Evolutionary conservation across 108 stramenopile genomes (phyloP).

Genomic region (Skeletonema grethae): DNA sequence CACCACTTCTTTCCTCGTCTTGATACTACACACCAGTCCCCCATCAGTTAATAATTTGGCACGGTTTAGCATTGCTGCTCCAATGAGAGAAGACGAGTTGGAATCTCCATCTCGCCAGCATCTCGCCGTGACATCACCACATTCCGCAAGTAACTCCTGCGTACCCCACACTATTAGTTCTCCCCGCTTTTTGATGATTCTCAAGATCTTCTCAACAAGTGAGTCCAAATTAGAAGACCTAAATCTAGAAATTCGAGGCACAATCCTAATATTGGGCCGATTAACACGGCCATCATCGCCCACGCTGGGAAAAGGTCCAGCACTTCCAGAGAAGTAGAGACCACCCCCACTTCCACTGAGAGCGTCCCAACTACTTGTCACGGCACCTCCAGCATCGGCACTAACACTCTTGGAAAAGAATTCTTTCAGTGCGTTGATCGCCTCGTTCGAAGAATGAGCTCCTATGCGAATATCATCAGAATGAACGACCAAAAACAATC

Average conservation of each 20-base stretch:
- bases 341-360: neutral
- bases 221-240: constrained; percentile 45
- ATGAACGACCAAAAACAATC: constrained; percentile 74
- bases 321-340: neutral
- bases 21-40: constrained; percentile 67
- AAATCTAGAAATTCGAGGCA: constrained; percentile 26
- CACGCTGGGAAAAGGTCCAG: neutral
- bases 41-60: constrained; percentile 52
- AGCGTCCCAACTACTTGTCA: neutral
- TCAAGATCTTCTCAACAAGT: constrained; percentile 55
- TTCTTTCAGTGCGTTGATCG: constrained; percentile 62
- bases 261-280: neutral
- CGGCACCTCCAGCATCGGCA: neutral
- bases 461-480: constrained; percentile 75
- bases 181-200: constrained; percentile 65
- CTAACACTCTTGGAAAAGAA: constrained; percentile 48
- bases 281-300: neutral
- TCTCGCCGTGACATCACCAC: constrained; percentile 49
- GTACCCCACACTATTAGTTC: constrained; percentile 84
- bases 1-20: constrained; percentile 64
- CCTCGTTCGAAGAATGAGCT: constrained; percentile 37
- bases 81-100: constrained; percentile 58
- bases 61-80: constrained; percentile 64
- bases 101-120: constrained; percentile 80
- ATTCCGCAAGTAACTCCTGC: constrained; percentile 74